A percentile compares a stretch with the other conserved stretches of the same genome.
These are phyloP conservation scores for Acrodontium crateriforme DNA, from an alignment of 2,329 filamentous ascomycete genomes.

Conservation along the genomic window DNA sequence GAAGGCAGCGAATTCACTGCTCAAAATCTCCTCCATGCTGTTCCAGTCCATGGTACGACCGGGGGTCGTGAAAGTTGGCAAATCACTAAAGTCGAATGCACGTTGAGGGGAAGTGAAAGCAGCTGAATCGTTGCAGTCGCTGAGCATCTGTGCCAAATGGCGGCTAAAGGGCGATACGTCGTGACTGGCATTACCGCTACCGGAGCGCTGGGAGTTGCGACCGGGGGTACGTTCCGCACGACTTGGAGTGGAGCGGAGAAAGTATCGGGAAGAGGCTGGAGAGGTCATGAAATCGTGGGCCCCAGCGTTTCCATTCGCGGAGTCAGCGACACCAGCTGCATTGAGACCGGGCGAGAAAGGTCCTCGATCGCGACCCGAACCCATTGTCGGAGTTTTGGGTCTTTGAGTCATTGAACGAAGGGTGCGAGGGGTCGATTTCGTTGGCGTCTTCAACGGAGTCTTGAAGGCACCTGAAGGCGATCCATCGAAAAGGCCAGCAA, in stretches of 20 bases:
- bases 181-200: constrained; percentile 4
- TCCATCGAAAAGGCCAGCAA: constrained; percentile 45
- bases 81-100: constrained; percentile 19
- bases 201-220: constrained; percentile 12
- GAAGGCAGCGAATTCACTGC: constrained; percentile 17
- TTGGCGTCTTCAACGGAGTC: constrained; percentile 48
- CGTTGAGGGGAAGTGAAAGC: constrained; percentile 17
- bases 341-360: constrained; percentile 17
- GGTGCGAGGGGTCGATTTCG: constrained; percentile 42
- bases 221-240: constrained; percentile 22
- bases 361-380: constrained; percentile 23
- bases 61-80: constrained; percentile 20
- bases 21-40: constrained; percentile 16
- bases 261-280: constrained; percentile 22
- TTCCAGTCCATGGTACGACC: constrained; percentile 17
- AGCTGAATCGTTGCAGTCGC: constrained; percentile 26
- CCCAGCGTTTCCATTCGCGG: constrained; percentile 5
- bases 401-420: constrained; percentile 23
- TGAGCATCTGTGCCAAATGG: constrained; percentile 50
- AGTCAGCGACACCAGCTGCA: constrained; percentile 2
- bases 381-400: constrained; percentile 32
- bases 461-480: constrained; percentile 41
- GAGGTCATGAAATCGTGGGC: constrained; percentile 23
- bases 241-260: constrained; percentile 25
- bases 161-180: constrained; percentile 45